A percentile compares a stretch with the other conserved stretches of the same genome.
phyloP scores from a whole-genome alignment of 2,329 filamentous ascomycete species.

The Colletotrichum navitas region DNA sequence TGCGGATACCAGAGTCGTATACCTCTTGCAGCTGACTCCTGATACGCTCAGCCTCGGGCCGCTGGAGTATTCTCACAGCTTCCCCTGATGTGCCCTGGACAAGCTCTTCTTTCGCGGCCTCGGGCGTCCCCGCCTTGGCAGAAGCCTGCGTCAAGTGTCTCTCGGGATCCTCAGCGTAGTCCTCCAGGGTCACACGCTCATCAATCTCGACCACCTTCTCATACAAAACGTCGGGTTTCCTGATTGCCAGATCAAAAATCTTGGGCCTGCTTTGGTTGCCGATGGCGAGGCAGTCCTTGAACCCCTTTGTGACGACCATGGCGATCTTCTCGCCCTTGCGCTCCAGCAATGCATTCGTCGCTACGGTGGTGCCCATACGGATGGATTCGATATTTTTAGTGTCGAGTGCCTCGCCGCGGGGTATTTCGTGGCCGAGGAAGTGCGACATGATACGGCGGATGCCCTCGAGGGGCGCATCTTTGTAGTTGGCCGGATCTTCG shows the following conservation, averaged over 20 bases:
- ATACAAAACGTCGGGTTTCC: conserved; percentile 89
- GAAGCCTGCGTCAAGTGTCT: conserved; percentile 68
- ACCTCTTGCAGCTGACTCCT: conserved; percentile 68
- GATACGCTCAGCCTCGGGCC: conserved; percentile 64
- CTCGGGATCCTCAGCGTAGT: conserved; percentile 89
- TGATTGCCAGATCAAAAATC: conserved; percentile 91
- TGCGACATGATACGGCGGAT: conserved; percentile 87
- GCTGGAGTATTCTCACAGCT: conserved; percentile 73
- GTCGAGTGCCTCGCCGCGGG: conserved; percentile 83
- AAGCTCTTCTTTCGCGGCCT: conserved; percentile 67
- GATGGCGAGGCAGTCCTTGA: conserved; percentile 88
- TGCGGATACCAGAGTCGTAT: conserved; percentile 78
- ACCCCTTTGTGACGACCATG: conserved; percentile 87
- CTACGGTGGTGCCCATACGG: conserved; percentile 95
- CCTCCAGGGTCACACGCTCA: conserved; percentile 90
- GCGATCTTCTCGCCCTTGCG: conserved; percentile 91
- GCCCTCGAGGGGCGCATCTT: conserved; percentile 90
- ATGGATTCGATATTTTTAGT: conserved; percentile 89
- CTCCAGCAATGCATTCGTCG: conserved; percentile 91
- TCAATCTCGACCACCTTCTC: conserved; percentile 89
- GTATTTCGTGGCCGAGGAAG: conserved; percentile 81
- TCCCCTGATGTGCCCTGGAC: conserved; percentile 77
- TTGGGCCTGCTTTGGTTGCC: conserved; percentile 91
- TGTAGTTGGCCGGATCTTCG: conserved; percentile 90
- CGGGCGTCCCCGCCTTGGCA: conserved; percentile 62